Conservation (phyloP, 1,284 basidiomycete genomes). For the Blastosporella zonata region DNA sequence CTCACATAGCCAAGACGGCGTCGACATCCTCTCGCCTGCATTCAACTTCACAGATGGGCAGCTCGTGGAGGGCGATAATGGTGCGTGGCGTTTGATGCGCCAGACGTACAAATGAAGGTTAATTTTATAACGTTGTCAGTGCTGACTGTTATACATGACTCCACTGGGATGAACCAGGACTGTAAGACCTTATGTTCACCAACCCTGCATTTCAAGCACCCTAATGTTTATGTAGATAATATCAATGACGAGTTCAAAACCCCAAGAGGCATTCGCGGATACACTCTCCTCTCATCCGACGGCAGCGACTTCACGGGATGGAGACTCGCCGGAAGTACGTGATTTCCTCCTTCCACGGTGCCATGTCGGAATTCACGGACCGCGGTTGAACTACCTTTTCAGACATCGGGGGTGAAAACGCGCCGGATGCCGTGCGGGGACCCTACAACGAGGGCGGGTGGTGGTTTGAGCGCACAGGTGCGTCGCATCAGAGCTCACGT, state of each 20-base stretch:
- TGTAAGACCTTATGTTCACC: constrained; percentile 21
- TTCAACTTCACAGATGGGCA: constrained; percentile 33
- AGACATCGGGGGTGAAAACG: constrained; percentile 34
- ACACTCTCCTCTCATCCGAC: constrained; percentile 31
- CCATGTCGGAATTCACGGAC: neutral
- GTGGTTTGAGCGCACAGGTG: constrained; percentile 46
- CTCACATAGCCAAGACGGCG: constrained; percentile 30
- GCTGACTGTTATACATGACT: constrained; percentile 33
- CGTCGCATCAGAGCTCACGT: constrained; percentile 15
- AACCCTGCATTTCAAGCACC: neutral
- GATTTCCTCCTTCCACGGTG: neutral
- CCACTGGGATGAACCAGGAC: constrained; percentile 35
- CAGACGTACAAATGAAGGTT: neutral
- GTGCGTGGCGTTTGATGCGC: neutral
- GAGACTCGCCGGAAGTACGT: constrained; percentile 49
- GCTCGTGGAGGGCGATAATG: constrained; percentile 8
- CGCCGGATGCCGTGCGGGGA: constrained; percentile 37
- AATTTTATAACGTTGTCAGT: constrained; percentile 20
- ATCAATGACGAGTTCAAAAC: constrained; percentile 33
- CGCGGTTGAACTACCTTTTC: neutral
- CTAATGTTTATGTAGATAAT: constrained; percentile 20
- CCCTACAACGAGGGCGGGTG: constrained; percentile 52
- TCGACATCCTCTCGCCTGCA: constrained; percentile 29
- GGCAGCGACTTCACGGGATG: constrained; percentile 40
- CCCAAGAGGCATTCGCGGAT: constrained; percentile 48